Evolutionary conservation across 108 stramenopile species (phyloP).

Genomic region (Pseudonitzschia multiseries): DNA sequence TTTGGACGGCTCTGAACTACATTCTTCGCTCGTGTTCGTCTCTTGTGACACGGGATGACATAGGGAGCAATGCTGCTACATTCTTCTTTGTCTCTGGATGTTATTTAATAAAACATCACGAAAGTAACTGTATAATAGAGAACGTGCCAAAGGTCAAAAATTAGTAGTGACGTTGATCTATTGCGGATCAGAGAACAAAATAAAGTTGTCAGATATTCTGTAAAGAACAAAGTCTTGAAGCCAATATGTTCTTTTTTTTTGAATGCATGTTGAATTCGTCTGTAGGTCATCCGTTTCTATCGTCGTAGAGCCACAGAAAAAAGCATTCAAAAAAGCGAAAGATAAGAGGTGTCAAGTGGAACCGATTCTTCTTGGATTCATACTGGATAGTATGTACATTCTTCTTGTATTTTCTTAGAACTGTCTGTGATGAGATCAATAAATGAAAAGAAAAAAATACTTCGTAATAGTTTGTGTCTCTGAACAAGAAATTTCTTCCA

Average conservation of each 20-base stretch:
- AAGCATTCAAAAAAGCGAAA: not conserved
- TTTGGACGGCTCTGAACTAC: not conserved
- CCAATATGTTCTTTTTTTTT: not conserved
- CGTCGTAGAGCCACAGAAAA: not conserved
- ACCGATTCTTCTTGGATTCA: too few species aligned
- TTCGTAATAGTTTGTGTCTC: too few species aligned
- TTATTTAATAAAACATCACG: too few species aligned
- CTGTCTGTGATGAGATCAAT: too few species aligned
- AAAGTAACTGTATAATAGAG: too few species aligned
- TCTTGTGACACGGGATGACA: not conserved
- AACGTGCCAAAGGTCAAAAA: not conserved
- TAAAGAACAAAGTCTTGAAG: not conserved
- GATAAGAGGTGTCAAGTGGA: too few species aligned
- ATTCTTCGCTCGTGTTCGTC: not conserved
- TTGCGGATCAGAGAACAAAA: not conserved
- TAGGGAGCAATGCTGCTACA: not conserved
- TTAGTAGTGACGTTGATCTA: not conserved
- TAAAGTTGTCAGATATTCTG: not conserved
- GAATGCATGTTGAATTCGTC: not conserved
- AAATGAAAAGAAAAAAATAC: too few species aligned
- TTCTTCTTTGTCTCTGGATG: not conserved
- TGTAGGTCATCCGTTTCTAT: not conserved
- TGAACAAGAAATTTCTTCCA: too few species aligned
- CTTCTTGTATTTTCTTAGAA: too few species aligned
- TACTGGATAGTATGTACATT: too few species aligned